A percentile compares a stretch with the other conserved stretches of the same genome.
Evolutionary conservation across 371 early-diverging fungal genomes (phyloP).

Genomic region (Sporodiniella umbellata): DNA sequence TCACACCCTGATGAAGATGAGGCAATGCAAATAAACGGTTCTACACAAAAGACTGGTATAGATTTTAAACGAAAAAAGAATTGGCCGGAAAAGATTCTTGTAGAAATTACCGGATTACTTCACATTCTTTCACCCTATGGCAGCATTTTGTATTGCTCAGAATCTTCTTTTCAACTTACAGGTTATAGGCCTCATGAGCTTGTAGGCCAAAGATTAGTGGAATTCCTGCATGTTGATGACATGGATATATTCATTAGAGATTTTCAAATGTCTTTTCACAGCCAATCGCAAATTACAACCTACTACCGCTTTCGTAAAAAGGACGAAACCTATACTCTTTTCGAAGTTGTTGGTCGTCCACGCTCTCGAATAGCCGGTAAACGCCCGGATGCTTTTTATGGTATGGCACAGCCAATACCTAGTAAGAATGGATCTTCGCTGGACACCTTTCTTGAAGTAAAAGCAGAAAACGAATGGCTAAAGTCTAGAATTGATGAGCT

Average conservation of each 20-base stretch:
- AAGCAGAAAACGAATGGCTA: conserved; percentile 54
- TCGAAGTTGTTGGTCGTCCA: conserved; percentile 52
- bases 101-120: conserved; percentile 58
- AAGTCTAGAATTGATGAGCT: conserved; percentile 31
- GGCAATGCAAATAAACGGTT: background rate
- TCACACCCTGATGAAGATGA: background rate
- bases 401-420: conserved; percentile 51
- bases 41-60: conserved; percentile 15
- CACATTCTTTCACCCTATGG: conserved; percentile 59
- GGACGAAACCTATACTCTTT: conserved; percentile 43
- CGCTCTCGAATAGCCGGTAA: conserved; percentile 22
- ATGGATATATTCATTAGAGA: conserved; percentile 48
- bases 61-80: conserved; percentile 54
- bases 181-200: conserved; percentile 61
- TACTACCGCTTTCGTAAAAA: conserved; percentile 52
- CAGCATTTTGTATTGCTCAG: conserved; percentile 55
- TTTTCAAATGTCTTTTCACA: conserved; percentile 45
- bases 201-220: conserved; percentile 47
- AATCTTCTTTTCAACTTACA: conserved; percentile 50
- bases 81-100: conserved; percentile 53
- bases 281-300: conserved; percentile 35
- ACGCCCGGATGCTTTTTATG: conserved; percentile 44
- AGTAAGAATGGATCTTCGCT: conserved; percentile 42
- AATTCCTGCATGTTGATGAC: conserved; percentile 62
- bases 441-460: conserved; percentile 53